phyloP scores from a whole-genome alignment of 129 eudicot genomes.

The Flaveria ramosissima region DNA sequence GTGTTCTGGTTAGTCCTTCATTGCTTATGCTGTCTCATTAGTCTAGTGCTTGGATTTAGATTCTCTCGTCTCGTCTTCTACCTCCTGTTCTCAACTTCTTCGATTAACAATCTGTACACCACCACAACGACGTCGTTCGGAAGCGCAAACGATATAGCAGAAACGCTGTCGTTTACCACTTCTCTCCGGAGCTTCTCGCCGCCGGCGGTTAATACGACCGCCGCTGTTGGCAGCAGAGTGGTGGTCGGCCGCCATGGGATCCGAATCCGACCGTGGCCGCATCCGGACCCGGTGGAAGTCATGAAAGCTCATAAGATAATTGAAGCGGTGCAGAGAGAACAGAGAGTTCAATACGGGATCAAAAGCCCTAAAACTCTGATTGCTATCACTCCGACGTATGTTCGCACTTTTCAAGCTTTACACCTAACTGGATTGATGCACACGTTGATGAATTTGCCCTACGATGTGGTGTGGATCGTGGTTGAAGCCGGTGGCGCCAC shows the following conservation, averaged over 20 bases:
- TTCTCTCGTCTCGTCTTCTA: conserved; percentile 83
- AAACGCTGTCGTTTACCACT: conserved; percentile 38
- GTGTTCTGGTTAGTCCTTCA: conserved; percentile 74
- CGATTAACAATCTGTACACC: conserved; percentile 38
- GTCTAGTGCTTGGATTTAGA: conserved; percentile 89
- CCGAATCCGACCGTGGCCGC: conserved; percentile 94
- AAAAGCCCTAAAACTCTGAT: conserved; percentile 72
- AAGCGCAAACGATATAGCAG: conserved; percentile 35
- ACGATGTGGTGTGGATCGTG: conserved; percentile 83
- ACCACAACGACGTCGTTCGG: conserved; percentile 45
- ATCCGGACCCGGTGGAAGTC: conserved; percentile 85
- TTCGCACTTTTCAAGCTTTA: conserved; percentile 85
- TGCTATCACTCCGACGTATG: conserved; percentile 88
- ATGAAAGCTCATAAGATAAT: conserved; percentile 85
- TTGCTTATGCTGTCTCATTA: conserved; percentile 76
- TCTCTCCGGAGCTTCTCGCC: conserved; percentile 28
- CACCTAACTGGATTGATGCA: conserved; percentile 94
- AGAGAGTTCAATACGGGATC: conserved; percentile 75
- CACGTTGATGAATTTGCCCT: conserved; percentile 81
- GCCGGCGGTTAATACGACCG: conserved; percentile 21
- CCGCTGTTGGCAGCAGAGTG: conserved; percentile 55
- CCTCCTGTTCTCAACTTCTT: conserved; percentile 55
- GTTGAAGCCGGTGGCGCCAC: conserved; percentile 90
- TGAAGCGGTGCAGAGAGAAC: conserved; percentile 87
- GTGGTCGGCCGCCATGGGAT: conserved; percentile 99